Evolutionary conservation across 768 basidiomycete genomes (phyloP).

Genomic region (Russula foetens): DNA sequence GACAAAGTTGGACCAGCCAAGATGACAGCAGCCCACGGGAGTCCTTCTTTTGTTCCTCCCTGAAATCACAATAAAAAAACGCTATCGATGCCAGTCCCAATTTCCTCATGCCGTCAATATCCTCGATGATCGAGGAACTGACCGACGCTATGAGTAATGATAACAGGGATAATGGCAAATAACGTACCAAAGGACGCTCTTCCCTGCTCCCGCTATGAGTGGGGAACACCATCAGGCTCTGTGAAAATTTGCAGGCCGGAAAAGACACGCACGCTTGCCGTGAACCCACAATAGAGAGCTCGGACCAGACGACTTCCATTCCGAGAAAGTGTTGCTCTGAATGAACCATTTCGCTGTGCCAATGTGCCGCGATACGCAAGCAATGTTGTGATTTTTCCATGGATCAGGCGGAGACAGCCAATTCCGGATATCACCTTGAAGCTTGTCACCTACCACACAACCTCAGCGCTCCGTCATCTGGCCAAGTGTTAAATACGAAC

Average conservation of each 20-base stretch:
- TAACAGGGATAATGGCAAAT: background rate
- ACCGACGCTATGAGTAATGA: background rate
- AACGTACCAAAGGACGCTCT: background rate
- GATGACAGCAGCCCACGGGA: background rate
- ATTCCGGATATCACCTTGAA: background rate
- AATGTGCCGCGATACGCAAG: background rate
- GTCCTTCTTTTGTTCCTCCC: background rate
- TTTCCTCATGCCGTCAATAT: background rate
- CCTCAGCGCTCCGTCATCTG: background rate
- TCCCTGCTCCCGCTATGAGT: background rate
- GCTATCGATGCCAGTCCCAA: background rate
- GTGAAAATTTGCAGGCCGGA: too few relatives aligned
- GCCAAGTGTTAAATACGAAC: background rate
- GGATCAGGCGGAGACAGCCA: background rate
- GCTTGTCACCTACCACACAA: background rate
- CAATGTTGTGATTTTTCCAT: background rate
- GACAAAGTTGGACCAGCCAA: background rate
- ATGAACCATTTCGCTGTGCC: background rate
- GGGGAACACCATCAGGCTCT: background rate
- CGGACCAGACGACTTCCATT: background rate
- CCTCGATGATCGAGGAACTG: background rate
- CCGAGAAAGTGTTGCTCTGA: background rate
- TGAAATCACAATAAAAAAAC: background rate
- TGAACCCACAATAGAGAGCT: background rate
- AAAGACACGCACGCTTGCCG: background rate